These are phyloP conservation scores for Grigorovia jiainica DNA, from an alignment of 805 yeast species.

Conservation along the genomic window DNA sequence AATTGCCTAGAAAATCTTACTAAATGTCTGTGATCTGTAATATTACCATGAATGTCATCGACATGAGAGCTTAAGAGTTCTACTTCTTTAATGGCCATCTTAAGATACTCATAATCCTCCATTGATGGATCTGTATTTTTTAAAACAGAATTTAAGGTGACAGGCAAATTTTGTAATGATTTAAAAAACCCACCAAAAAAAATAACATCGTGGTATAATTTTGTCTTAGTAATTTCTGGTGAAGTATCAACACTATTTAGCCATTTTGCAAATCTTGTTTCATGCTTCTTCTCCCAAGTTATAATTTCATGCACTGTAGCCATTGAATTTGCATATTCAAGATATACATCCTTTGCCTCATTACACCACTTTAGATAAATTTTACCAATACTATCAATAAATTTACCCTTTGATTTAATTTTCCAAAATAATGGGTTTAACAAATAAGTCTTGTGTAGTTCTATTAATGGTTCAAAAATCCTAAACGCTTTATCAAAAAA, in stretches of 20 bases:
- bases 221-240: slow-evolving; percentile 32
- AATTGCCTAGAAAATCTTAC: slow-evolving; percentile 37
- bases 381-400: slow-evolving; percentile 53
- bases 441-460: slow-evolving; percentile 43
- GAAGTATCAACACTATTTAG: slow-evolving; percentile 41
- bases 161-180: slow-evolving; percentile 47
- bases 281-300: slow-evolving; percentile 36
- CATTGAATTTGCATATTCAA: slow-evolving; percentile 50
- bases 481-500: slow-evolving; percentile 52
- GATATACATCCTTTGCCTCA: slow-evolving; percentile 44
- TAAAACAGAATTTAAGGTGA: slow-evolving; percentile 51
- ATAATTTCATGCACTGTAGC: slow-evolving; percentile 52
- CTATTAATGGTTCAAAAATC: slow-evolving; percentile 46
- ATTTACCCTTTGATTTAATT: slow-evolving; percentile 54
- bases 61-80: slow-evolving; percentile 48
- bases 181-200: slow-evolving; percentile 50
- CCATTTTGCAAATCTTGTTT: slow-evolving; percentile 49
- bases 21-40: slow-evolving; percentile 49
- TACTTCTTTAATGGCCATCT: slow-evolving; percentile 45
- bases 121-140: slow-evolving; percentile 39
- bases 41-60: slow-evolving; percentile 51
- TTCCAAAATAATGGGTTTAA: slow-evolving; percentile 50
- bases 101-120: slow-evolving; percentile 43
- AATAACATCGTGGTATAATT: slow-evolving; percentile 43
- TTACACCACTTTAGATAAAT: slow-evolving; percentile 57